A percentile compares a stretch with the other conserved stretches of the same genome.
Conservation (phyloP, 2,329 filamentous ascomycete species). For the Aspergillus fructus region DNA sequence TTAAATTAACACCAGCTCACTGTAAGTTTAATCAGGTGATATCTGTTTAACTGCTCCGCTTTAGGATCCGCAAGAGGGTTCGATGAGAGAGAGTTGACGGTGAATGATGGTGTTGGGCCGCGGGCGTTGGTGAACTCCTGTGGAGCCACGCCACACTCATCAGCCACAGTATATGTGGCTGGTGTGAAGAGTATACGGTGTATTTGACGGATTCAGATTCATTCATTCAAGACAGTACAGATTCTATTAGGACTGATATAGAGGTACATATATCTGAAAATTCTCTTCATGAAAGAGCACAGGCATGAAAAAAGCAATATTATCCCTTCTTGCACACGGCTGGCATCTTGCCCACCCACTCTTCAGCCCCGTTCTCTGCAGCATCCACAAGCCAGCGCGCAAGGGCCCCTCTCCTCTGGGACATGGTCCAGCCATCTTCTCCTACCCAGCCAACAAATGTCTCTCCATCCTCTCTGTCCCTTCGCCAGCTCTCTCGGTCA, state of each 20-base stretch:
- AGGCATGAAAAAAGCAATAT: neutral
- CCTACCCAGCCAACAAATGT: slow-evolving; percentile 1
- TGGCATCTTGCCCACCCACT: slow-evolving; percentile 6
- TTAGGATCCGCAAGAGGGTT: neutral
- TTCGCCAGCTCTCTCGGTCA: slow-evolving; percentile 1
- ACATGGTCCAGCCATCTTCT: neutral
- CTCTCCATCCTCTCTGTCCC: slow-evolving; percentile 2
- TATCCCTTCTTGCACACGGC: slow-evolving; percentile 2
- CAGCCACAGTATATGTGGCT: neutral
- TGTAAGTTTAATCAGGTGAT: too few relatives aligned
- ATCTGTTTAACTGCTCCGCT: neutral
- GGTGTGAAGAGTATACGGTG: neutral
- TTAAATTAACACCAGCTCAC: neutral
- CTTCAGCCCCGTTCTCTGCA: neutral
- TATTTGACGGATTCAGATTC: too few relatives aligned
- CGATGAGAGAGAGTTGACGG: neutral
- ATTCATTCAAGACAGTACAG: too few relatives aligned
- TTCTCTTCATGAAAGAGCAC: too few relatives aligned
- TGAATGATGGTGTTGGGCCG: neutral
- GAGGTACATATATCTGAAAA: neutral
- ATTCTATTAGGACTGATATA: too few relatives aligned
- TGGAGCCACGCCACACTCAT: neutral
- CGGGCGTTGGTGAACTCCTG: too few relatives aligned
- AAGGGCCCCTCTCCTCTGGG: neutral
- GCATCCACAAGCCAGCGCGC: slow-evolving; percentile 5